These are phyloP conservation scores for Chrysophaeum taylorii DNA, from an alignment of 352 stramenopile genomes.

Conservation along the genomic window DNA sequence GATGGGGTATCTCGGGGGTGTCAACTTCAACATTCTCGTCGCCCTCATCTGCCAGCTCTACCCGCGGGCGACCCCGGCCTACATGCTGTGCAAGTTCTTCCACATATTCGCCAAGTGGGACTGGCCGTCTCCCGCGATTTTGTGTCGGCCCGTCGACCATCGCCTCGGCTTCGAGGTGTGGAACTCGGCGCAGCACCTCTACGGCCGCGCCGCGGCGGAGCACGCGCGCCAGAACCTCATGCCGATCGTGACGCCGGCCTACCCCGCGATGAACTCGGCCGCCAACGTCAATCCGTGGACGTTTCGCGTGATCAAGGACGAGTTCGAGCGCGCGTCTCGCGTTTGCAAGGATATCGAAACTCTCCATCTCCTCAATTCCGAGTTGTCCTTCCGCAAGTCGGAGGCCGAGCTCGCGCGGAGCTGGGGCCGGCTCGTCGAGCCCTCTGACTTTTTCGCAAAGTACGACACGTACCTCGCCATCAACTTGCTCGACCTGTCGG, in stretches of 20 bases:
- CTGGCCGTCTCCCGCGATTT: conserved; percentile 52
- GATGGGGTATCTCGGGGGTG: conserved; percentile 86
- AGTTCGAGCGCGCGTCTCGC: conserved; percentile 45
- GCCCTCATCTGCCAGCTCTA: conserved; percentile 76
- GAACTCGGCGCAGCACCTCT: no score
- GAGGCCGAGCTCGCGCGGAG: conserved; percentile 8
- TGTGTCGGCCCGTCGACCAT: conserved; percentile 2
- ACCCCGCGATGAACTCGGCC: conserved; percentile 89
- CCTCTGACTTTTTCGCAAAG: conserved; percentile 55
- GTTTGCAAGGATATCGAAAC: conserved; percentile 39
- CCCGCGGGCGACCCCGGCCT: conserved; percentile 64
- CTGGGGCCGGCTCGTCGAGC: conserved; percentile 38
- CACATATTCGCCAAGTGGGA: conserved; percentile 77
- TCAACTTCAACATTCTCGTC: conserved; percentile 95
- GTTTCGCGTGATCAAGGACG: conserved; percentile 49
- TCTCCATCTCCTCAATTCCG: background rate
- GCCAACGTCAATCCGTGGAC: conserved; percentile 46
- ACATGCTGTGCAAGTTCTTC: conserved; percentile 69
- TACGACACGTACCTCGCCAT: conserved; percentile 57
- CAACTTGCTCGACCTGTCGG: conserved; percentile 51
- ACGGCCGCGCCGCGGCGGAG: background rate
- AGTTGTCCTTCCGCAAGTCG: conserved; percentile 17
- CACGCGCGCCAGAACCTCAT: conserved; percentile 48
- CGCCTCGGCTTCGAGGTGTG: conserved; percentile 4
- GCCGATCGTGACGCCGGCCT: conserved; percentile 93